Evolutionary conservation across 306 rosid species (phyloP).

Genomic region (Pueraria montana): DNA sequence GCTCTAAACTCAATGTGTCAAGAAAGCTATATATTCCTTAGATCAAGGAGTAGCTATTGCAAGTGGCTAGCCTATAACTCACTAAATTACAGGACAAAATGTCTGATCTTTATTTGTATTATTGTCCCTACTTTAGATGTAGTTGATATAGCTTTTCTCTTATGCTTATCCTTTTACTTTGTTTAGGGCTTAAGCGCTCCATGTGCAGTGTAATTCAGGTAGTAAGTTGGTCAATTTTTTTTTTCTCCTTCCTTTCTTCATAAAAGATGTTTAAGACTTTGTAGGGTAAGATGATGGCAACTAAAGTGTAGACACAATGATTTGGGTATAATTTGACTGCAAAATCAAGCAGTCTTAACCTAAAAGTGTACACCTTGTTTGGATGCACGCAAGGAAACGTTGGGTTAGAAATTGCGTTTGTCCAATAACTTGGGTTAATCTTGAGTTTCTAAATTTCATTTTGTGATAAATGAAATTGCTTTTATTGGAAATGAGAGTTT

Average conservation of each 20-base stretch:
- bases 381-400: not conserved
- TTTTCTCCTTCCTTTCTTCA: not conserved
- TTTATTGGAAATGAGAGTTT: no score
- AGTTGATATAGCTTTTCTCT: not conserved
- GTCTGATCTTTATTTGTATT: not conserved
- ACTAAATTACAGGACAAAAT: not conserved
- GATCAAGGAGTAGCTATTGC: not conserved
- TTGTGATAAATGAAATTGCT: not conserved
- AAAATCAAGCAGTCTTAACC: not conserved
- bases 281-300: not conserved
- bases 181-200: constrained; percentile 3
- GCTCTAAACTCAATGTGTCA: not conserved
- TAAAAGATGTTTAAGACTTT: not conserved
- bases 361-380: not conserved
- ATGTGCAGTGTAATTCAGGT: constrained; percentile 2
- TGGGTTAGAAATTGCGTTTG: not conserved
- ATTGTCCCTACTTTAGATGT: constrained; percentile 12
- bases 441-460: no score
- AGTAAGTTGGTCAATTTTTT: not conserved
- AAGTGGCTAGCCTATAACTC: not conserved
- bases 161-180: constrained; percentile 15
- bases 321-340: not conserved
- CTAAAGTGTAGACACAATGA: constrained; percentile 16
- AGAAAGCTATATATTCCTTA: constrained; percentile 9
- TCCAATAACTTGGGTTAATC: not conserved